Evolutionary conservation across 345 rosid species (phyloP), one percentile per base, ranked within the genome.

Genomic region (Corymbia maculata): DNA sequence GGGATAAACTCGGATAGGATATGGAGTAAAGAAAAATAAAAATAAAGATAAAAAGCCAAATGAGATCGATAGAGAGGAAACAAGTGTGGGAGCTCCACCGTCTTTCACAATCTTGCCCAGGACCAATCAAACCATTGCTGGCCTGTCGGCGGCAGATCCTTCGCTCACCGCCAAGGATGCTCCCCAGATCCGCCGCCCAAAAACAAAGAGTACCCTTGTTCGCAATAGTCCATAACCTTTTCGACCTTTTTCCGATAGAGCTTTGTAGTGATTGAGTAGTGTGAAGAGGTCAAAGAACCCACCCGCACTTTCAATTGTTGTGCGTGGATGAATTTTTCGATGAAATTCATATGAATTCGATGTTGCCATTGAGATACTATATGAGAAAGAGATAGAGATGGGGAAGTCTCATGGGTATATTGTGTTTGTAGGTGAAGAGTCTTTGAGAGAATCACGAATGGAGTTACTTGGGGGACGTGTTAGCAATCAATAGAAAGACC

Each of bases 111-210:
- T 9, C 28, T 22, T 55, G 61, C 61, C 61, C 61, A 55, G 5
- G 28, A 21, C 0, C 61, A 24, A 0, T 55, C 26, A 55, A 26
- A 55, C 12, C 61, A 9, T 22, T 55, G 13, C 61, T 28, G 21
- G 61, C 28, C 11, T 55, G 22, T 55, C 61, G 2, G 8, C 32
- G n/a, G 32, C 70, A 61, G 14, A 28, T 28, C 70, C 16, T 61
- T 14, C 70, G 6, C 70, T 28, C n/a, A 4, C 70, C 32, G 32
- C 13, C 32, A 1, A 61, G 70, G 1, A 28, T 61, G 32, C 22
- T 2, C 61, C 61, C 61, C 19, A 55, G 26, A 21, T 55, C 61
- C 22, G 1, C 8, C 32, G 16, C 32, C 32, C n/a, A 61, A 32
- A 26, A 59, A 61, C 4, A 61, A 32, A 61, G 32, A 61, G 70